Evolutionary conservation across 2,329 filamentous ascomycete species (phyloP), one percentile per base, ranked within the genome.

Genomic region (Bipolaris sorokiniana): DNA sequence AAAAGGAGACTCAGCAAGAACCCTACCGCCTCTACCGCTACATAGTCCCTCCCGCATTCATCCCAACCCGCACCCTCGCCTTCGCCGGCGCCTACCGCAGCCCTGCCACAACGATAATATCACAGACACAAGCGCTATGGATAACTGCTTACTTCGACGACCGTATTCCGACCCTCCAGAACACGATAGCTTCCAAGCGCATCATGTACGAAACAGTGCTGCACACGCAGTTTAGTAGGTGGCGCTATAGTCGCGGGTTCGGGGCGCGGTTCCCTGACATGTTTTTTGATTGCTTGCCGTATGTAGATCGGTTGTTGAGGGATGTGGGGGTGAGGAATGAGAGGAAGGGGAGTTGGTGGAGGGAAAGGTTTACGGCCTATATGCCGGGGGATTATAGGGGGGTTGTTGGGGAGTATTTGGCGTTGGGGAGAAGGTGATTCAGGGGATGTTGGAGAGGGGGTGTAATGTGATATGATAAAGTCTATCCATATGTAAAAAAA

Each of bases 121-220:
- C 76, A 3, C 67, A 74, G 11, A 62, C 72, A 0, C 77, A 80
- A 64, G 77, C 69, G 0, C 70, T 80, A 1, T 80, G 78, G 78
- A 77, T 89, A 31, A 80, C 81, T 0, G 88, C 89, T 0, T 91
- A 86, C 69, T 83, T 93, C 31, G 79, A 81, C 51, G 78, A 79
- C 18, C 73, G 79, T 26, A 72, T 90, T 10, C 34, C 47, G 0
- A 11, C 16, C 7, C 51, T 57, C 9, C 33, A 37, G 3, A 41
- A 50, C n/a, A 20, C 56, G 1, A 37, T 15, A 5, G 28, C 40
- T 9, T 33, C 42, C 15, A 51, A 59, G n/a, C 54, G 58, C 9
- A 58, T 69, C 5, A 47, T 64, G 28, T 69, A 65, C 26, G 72
- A 76, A 22, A 69, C 68, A 0, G 58, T 72, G 4, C 48, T 76